These are phyloP conservation scores for Sambucus nigra DNA, from an alignment of 129 eudicot species.

Conservation along the genomic window DNA sequence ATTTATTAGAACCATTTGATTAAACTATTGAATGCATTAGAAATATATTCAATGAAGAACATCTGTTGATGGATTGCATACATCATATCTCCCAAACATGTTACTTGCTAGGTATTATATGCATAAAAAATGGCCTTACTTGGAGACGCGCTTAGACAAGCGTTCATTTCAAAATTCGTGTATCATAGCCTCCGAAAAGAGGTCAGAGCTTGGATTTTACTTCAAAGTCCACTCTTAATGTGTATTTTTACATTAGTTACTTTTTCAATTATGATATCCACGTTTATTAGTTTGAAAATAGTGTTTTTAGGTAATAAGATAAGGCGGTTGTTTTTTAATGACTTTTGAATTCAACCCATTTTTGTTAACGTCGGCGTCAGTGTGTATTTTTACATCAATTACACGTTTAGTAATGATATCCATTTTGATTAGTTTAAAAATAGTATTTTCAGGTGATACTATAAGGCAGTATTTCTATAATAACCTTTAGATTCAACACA, in stretches of 20 bases:
- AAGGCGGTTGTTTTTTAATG: constrained; percentile 58
- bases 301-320: constrained; percentile 55
- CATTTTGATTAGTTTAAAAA: constrained; percentile 53
- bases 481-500: constrained; percentile 52
- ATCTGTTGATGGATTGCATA: too few species aligned
- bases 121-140: constrained; percentile 45
- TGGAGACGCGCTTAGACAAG: constrained; percentile 91
- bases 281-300: constrained; percentile 56
- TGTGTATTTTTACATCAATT: constrained; percentile 19
- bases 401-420: constrained; percentile 40
- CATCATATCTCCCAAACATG: too few species aligned
- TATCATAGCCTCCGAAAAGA: constrained; percentile 71
- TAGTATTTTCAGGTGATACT: constrained; percentile 57
- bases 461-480: constrained; percentile 57
- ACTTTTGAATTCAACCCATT: constrained; percentile 52
- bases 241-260: constrained; percentile 21
- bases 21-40: too few species aligned
- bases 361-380: constrained; percentile 30
- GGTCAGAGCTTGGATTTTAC: constrained; percentile 57
- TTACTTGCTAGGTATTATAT: too few species aligned
- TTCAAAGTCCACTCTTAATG: constrained; percentile 40
- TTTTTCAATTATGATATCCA: constrained; percentile 41
- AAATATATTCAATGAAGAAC: too few species aligned
- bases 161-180: constrained; percentile 88
- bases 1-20: too few species aligned